phyloP scores from a whole-genome alignment of 2,329 filamentous ascomycete genomes.

The Aspergillus nomiae region DNA sequence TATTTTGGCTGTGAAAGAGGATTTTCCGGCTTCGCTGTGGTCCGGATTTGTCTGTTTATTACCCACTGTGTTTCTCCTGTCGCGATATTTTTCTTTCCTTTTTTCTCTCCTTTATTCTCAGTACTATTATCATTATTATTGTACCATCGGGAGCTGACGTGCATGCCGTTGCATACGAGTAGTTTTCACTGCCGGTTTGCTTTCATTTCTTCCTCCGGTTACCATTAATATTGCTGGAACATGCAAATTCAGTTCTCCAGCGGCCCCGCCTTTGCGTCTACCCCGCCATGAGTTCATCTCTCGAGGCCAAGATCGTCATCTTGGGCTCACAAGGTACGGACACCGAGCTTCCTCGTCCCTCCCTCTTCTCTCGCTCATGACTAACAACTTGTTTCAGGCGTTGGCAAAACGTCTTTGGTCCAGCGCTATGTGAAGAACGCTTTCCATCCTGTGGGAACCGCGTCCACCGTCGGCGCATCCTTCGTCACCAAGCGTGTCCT shows the following conservation, averaged over 20 bases:
- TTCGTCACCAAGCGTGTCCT: constrained; percentile 79
- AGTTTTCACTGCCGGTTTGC: not conserved
- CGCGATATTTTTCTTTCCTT: not conserved
- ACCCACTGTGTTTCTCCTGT: not conserved
- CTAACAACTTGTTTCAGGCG: constrained; percentile 36
- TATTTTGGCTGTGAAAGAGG: not conserved
- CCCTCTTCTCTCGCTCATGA: no score
- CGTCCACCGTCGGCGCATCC: constrained; percentile 75
- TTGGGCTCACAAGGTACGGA: constrained; percentile 52
- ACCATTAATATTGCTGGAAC: constrained; percentile 21
- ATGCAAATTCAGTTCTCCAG: constrained; percentile 33
- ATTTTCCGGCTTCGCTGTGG: not conserved
- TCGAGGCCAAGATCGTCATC: constrained; percentile 57
- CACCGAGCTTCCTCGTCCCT: not conserved
- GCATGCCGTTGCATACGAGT: not conserved
- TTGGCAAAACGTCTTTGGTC: constrained; percentile 56
- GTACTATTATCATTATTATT: not conserved
- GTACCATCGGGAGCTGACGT: not conserved
- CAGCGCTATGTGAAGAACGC: constrained; percentile 52
- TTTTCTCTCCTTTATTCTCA: constrained; percentile 1
- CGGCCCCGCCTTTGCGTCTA: constrained; percentile 29
- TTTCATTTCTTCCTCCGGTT: not conserved
- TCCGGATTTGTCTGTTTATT: not conserved
- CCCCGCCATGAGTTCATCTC: constrained; percentile 48
- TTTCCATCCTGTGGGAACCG: constrained; percentile 45